Base-by-base conservation (phyloP, 2,329 filamentous ascomycete genomes). In the Daldinia eschscholtzii region DNA sequence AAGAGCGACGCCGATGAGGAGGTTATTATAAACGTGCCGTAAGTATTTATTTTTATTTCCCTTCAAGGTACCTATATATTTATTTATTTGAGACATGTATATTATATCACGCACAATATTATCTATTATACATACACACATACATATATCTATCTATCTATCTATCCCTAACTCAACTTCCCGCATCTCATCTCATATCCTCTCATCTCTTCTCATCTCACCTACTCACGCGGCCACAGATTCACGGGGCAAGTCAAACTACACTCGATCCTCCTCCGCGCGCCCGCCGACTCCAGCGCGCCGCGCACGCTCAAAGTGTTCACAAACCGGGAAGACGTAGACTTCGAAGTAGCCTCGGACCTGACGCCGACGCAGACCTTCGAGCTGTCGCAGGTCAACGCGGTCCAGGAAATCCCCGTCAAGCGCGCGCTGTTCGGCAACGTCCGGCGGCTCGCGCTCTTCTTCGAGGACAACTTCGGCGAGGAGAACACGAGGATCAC, bases 201-300 rank as follows among this genome's bases (percentile, higher is more conserved):
- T 35, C 6, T 9, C 33, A 7, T 35, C 59, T 52, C 28, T n/a
- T 13, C 7, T 3, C 35, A 39, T 39, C 12, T 39, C 12, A 55
- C 57, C 10, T 10, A 42, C 42, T 18, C 20, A 15, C 46, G 3
- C 55, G 44, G 4, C 50, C 20, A 48, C 71, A 97, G 93, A 1
- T 99, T 99, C 83, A 94, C 94, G 1, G 94, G 93, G 55, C 94
- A 98, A 81, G 89, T 98, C 67, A 97, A 97, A 77, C 89, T 99
- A 0, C 94, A 98, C 82, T 91, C 92, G 28, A 90, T 99, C 77
- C 86, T 98, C 26, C 82, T 99, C 66, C 93, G 95, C 78, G 93
- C 93, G 1, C 93, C 92, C 1, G 84, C 88, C 46, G 88, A 90
- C 6, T 79, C 84, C 61, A 88, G 87, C 26, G 93, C 94, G 2